phyloP scores from a whole-genome alignment of 2,329 filamentous ascomycete species.

The Talaromyces rugulosus region DNA sequence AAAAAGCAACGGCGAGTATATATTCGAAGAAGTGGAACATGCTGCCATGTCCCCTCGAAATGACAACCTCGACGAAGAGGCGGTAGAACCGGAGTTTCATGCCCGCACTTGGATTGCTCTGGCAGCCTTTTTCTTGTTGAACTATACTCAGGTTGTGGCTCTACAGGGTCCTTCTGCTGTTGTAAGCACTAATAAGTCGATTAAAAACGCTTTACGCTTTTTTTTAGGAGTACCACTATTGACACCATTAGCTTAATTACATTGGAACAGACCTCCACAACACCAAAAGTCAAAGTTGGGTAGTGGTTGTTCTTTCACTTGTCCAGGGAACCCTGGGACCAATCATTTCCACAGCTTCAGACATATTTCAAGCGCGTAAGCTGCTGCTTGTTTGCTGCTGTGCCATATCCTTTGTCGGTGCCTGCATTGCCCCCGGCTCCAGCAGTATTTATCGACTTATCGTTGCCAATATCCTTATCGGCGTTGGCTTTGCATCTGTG shows the following conservation, averaged over 20 bases:
- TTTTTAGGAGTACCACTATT: neutral
- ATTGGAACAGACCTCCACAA: neutral
- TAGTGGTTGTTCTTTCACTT: neutral
- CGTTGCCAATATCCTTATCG: slow-evolving; percentile 3
- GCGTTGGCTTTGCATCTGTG: slow-evolving; percentile 5
- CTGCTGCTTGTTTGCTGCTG: neutral
- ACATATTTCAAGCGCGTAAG: slow-evolving; percentile 4
- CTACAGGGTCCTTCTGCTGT: slow-evolving; percentile 1
- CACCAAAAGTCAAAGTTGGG: neutral
- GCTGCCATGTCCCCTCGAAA: neutral
- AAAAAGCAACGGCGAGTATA: neutral
- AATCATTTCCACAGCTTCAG: neutral
- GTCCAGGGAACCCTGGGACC: neutral
- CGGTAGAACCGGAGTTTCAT: neutral
- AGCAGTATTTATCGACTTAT: slow-evolving; percentile 1
- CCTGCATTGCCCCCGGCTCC: slow-evolving; percentile 3
- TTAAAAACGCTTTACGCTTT: no score
- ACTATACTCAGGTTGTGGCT: neutral
- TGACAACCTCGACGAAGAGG: neutral
- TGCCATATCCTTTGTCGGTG: slow-evolving; percentile 1
- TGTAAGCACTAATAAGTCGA: neutral
- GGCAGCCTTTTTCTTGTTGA: slow-evolving; percentile 1
- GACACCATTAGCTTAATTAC: neutral
- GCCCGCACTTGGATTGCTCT: slow-evolving; percentile 2
- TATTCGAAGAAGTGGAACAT: neutral